Conservation (phyloP, 2,329 filamentous ascomycete species). For the Fusarium sublunatum region DNA sequence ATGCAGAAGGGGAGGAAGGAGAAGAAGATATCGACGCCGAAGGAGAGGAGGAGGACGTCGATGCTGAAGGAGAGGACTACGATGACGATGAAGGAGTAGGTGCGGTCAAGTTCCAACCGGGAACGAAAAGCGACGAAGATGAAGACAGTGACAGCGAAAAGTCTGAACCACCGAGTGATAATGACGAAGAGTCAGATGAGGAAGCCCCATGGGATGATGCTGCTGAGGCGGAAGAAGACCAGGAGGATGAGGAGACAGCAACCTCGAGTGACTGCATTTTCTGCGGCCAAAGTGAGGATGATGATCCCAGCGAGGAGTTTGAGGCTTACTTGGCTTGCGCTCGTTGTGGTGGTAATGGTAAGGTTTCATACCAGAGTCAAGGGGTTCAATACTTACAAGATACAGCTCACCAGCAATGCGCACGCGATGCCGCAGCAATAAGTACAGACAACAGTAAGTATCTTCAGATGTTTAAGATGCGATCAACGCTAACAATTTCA, state of each 20-base stretch:
- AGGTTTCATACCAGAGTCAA: constrained; percentile 53
- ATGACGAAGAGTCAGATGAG: constrained; percentile 64
- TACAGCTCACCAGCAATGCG: constrained; percentile 91
- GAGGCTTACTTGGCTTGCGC: constrained; percentile 82
- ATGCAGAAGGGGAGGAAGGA: constrained; percentile 42
- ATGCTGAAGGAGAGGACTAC: constrained; percentile 48
- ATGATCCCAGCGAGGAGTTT: constrained; percentile 84
- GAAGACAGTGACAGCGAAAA: constrained; percentile 61
- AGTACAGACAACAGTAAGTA: constrained; percentile 50
- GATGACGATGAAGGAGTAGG: constrained; percentile 67
- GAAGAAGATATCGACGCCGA: constrained; percentile 36
- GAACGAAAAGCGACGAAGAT: constrained; percentile 61
- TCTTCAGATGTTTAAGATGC: neutral
- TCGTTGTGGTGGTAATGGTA: constrained; percentile 85
- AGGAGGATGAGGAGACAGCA: constrained; percentile 61
- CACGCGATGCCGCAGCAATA: constrained; percentile 69
- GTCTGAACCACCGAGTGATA: constrained; percentile 60
- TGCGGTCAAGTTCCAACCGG: constrained; percentile 66
- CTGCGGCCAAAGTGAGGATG: constrained; percentile 83
- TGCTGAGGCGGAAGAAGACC: constrained; percentile 68
- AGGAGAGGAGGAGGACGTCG: constrained; percentile 56
- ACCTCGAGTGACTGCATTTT: constrained; percentile 69
- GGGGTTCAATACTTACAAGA: constrained; percentile 52
- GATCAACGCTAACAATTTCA: constrained; percentile 41
- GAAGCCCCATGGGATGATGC: constrained; percentile 64